Base-by-base conservation (phyloP, 345 rosid species). In the Gossypium anomalum region DNA sequence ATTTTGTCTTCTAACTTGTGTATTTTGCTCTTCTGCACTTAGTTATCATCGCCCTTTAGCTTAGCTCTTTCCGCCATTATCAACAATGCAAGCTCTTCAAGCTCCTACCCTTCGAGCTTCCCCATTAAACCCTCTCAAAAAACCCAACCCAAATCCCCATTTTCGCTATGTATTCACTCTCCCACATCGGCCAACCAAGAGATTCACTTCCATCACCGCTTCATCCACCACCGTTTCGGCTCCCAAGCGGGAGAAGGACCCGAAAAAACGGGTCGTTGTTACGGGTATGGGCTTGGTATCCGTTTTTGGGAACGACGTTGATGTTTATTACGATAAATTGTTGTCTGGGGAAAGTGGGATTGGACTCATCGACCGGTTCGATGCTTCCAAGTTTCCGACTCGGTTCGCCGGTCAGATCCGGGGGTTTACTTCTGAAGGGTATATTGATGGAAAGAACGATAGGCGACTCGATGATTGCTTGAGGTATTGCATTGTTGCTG, bases 241-340 rank as follows among this genome's bases (percentile, higher is more conserved):
- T 12, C 98, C 99, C 29, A 93, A 85, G 87, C 97, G 98, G 52
- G 97, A 95, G 79, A 89, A 81, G 13, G 97, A 95, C 88, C 97
- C 97, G 17, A 93, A 89, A 84, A 95, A 95, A 85, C 82, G 99
- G 29, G 93, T 95, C 0, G 99, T 95, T 1, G 87, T 95, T 59
- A 95, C 98, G 1, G 99, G 99, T n/a, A 91, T 81, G 98, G 99
- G 98, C 1, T 78, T 95, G 71, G 97, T 95, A 25, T 95, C 99
- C 49, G 99, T 93, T 0, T 95, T 95, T 49, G 99, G 99, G 2
- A 89, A 92, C 29, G 98, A 95, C 27, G 97, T 87, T 7, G 98
- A 95, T 80, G 81, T 70, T 66, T 95, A 87, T 82, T 95, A 95
- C 76, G 93, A 90, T 17, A 93, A 86, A 79, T 83, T 95, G 82